phyloP scores from a whole-genome alignment of 2,329 filamentous ascomycete genomes.

The Sporothrix brunneoviolacea region DNA sequence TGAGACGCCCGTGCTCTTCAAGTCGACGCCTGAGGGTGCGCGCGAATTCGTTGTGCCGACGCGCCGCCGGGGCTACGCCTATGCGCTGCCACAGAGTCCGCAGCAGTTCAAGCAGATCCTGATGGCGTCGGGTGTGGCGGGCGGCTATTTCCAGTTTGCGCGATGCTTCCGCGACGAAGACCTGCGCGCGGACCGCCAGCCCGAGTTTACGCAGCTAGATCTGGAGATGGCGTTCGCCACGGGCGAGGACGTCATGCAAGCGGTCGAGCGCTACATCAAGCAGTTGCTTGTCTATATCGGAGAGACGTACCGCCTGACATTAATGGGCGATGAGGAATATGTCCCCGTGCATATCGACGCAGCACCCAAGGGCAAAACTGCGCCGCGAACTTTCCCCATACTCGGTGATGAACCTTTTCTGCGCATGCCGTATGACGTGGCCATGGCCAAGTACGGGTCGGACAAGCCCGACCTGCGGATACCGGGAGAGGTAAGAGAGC shows the following conservation, averaged over 20 bases:
- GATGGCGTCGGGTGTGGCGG: conserved; percentile 75
- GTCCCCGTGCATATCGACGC: not conserved
- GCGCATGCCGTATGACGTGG: conserved; percentile 63
- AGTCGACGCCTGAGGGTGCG: conserved; percentile 93
- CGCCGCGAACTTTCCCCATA: conserved; percentile 17
- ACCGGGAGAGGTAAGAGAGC: conserved; percentile 45
- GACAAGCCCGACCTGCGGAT: conserved; percentile 91
- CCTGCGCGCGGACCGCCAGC: conserved; percentile 82
- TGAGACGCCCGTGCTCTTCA: conserved; percentile 92
- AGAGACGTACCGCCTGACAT: conserved; percentile 29
- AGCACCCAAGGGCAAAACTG: not conserved
- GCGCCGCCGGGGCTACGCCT: conserved; percentile 65
- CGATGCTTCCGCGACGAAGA: conserved; percentile 95
- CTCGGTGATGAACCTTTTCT: conserved; percentile 38
- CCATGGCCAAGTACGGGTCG: conserved; percentile 74
- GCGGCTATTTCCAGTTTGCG: conserved; percentile 85
- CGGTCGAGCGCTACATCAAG: conserved; percentile 45
- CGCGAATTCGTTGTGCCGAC: conserved; percentile 93
- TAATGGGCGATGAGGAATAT: conserved; percentile 23
- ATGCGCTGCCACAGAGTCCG: conserved; percentile 90
- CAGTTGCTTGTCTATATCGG: conserved; percentile 48
- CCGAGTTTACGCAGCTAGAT: conserved; percentile 92
- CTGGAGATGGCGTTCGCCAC: conserved; percentile 85
- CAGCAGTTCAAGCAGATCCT: conserved; percentile 98
- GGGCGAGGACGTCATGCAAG: conserved; percentile 60